Percentiles rank a stretch among this genome's conserved stretches.
Conservation (phyloP, 176 grass and related monocot genomes). For the Triticum monococcum region DNA sequence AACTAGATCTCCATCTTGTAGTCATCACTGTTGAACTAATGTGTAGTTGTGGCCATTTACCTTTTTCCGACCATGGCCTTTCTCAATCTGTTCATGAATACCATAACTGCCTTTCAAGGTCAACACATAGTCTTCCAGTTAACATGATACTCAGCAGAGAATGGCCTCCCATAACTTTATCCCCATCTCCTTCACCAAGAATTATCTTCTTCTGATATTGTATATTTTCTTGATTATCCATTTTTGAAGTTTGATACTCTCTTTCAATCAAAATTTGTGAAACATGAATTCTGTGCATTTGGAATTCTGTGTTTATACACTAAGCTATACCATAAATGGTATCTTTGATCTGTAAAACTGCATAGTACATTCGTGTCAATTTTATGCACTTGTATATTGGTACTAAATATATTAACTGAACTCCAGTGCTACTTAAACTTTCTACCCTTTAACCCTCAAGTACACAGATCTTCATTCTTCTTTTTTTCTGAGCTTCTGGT, state of each 20-base stretch:
- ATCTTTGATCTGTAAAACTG: neutral
- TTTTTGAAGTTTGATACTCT: neutral
- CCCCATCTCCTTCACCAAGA: neutral
- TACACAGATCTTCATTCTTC: neutral
- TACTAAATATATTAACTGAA: constrained; percentile 25
- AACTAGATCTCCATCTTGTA: neutral
- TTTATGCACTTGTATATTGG: neutral
- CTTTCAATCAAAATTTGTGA: neutral
- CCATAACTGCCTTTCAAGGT: neutral
- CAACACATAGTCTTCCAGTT: neutral
- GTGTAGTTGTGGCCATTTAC: neutral
- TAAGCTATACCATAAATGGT: constrained; percentile 45
- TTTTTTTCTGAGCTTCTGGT: neutral
- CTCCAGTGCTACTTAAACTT: neutral
- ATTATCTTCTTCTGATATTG: neutral
- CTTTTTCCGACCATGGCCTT: neutral
- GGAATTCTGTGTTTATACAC: constrained; percentile 62
- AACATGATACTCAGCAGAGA: neutral
- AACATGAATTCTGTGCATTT: constrained; percentile 31
- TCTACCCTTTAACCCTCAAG: neutral
- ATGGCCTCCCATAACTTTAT: neutral
- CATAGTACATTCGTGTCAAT: too few relatives aligned
- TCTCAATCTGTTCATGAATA: neutral
- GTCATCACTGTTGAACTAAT: neutral
- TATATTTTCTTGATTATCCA: neutral